Percentiles rank a stretch among this genome's conserved stretches.
phyloP scores from a whole-genome alignment of 2,329 filamentous ascomycete species.

The Gnomoniopsis sp. region DNA sequence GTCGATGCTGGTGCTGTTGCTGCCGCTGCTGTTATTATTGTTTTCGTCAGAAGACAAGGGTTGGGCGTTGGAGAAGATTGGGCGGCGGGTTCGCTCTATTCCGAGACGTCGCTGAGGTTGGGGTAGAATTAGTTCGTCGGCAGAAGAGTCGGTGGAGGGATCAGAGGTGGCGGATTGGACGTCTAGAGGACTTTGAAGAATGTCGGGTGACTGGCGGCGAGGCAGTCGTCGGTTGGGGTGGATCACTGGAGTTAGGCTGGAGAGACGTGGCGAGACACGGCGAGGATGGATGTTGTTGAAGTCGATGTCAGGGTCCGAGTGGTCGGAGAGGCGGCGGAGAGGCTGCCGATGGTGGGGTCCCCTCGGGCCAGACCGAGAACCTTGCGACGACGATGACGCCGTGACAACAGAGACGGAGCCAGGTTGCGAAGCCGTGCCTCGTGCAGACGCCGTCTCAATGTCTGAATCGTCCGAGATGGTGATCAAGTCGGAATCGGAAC shows the following conservation, averaged over 20 bases:
- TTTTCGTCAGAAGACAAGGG: neutral
- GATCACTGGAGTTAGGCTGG: constrained; percentile 14
- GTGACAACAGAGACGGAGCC: constrained; percentile 3
- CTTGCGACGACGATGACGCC: neutral
- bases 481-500: neutral
- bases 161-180: neutral
- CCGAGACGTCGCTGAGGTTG: too few species aligned
- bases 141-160: neutral
- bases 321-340: constrained; percentile 5
- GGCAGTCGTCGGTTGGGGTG: constrained; percentile 13
- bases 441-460: neutral
- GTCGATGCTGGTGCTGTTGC: neutral
- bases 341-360: constrained; percentile 4
- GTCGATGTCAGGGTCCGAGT: neutral
- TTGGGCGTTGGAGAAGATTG: neutral
- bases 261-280: constrained; percentile 8
- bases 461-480: constrained; percentile 1
- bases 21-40: too few species aligned
- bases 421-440: neutral
- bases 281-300: neutral
- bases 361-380: neutral
- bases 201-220: neutral
- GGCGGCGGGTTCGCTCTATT: too few species aligned
- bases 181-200: neutral
- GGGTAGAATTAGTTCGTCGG: neutral